Evolutionary conservation across 2,329 filamentous ascomycete species (phyloP).

Genomic region (Sclerotiophoma versabilis): DNA sequence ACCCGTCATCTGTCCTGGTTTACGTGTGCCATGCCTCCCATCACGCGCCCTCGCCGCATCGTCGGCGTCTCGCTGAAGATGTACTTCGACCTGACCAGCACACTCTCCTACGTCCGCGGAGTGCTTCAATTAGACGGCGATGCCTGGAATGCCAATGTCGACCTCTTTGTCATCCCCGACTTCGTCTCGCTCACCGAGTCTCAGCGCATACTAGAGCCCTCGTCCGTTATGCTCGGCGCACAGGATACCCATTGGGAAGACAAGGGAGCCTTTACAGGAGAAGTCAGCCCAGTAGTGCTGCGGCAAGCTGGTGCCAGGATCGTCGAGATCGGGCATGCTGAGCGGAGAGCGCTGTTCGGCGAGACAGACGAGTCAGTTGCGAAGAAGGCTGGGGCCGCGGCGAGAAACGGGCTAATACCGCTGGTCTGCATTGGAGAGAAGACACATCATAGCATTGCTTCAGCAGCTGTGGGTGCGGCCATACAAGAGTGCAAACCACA

Average conservation of each 20-base stretch:
- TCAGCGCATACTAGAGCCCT: constrained; percentile 57
- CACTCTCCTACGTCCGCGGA: constrained; percentile 57
- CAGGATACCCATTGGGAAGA: constrained; percentile 78
- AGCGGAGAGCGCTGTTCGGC: constrained; percentile 73
- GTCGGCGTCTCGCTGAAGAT: constrained; percentile 80
- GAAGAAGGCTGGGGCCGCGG: constrained; percentile 72
- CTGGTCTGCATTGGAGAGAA: constrained; percentile 83
- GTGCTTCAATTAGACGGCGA: constrained; percentile 59
- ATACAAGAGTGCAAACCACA: constrained; percentile 72
- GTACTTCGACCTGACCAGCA: constrained; percentile 76
- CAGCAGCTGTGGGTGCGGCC: constrained; percentile 63
- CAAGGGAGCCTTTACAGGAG: constrained; percentile 77
- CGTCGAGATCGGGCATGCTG: constrained; percentile 82
- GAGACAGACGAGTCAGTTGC: constrained; percentile 76
- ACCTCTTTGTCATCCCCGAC: constrained; percentile 81
- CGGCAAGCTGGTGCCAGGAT: constrained; percentile 72
- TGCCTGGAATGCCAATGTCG: constrained; percentile 62
- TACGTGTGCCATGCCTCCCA: constrained; percentile 35
- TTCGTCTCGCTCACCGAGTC: constrained; percentile 71
- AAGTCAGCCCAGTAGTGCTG: constrained; percentile 74
- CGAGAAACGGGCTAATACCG: constrained; percentile 74
- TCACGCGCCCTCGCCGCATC: constrained; percentile 63
- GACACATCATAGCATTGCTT: constrained; percentile 54
- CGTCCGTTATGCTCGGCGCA: constrained; percentile 70
- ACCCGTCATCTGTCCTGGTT: neutral